These are phyloP conservation scores for Cyberlindnera maritima DNA, from an alignment of 805 yeast species.

Conservation along the genomic window DNA sequence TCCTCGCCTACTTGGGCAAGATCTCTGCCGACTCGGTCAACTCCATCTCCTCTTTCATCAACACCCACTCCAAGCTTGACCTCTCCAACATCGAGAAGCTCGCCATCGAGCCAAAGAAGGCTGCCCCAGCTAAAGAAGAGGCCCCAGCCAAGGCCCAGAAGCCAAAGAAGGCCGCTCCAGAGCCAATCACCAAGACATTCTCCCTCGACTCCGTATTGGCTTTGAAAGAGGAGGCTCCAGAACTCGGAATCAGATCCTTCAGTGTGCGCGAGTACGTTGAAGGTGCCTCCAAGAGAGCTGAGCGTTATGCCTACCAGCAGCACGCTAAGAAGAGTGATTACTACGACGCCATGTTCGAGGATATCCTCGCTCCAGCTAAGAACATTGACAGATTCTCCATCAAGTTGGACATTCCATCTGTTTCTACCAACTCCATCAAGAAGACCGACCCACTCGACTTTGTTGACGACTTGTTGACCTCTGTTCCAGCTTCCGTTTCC, in stretches of 20 bases:
- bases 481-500: slow-evolving; percentile 19
- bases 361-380: slow-evolving; percentile 45
- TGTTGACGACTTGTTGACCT: slow-evolving; percentile 27
- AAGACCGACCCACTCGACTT: slow-evolving; percentile 21
- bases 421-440: slow-evolving; percentile 12
- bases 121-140: slow-evolving; percentile 16
- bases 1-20: slow-evolving; percentile 75
- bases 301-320: slow-evolving; percentile 39
- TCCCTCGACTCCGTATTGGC: slow-evolving; percentile 28
- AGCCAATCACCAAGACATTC: slow-evolving; percentile 35
- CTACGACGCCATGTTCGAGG: slow-evolving; percentile 61
- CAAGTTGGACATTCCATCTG: slow-evolving; percentile 28
- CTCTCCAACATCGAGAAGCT: slow-evolving; percentile 57
- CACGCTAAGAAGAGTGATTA: slow-evolving; percentile 42
- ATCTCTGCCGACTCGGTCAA: slow-evolving; percentile 56
- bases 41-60: slow-evolving; percentile 53
- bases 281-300: slow-evolving; percentile 46
- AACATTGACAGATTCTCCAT: slow-evolving; percentile 43
- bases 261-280: slow-evolving; percentile 33
- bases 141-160: slow-evolving; percentile 15
- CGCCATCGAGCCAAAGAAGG: slow-evolving; percentile 29
- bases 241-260: slow-evolving; percentile 21
- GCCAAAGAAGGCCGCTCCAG: slow-evolving; percentile 28
- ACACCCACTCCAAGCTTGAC: slow-evolving; percentile 61
- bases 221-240: slow-evolving; percentile 30